Evolutionary conservation across 306 rosid genomes (phyloP), one percentile per base, ranked within the genome.

Genomic region (Carpinus viminea): DNA sequence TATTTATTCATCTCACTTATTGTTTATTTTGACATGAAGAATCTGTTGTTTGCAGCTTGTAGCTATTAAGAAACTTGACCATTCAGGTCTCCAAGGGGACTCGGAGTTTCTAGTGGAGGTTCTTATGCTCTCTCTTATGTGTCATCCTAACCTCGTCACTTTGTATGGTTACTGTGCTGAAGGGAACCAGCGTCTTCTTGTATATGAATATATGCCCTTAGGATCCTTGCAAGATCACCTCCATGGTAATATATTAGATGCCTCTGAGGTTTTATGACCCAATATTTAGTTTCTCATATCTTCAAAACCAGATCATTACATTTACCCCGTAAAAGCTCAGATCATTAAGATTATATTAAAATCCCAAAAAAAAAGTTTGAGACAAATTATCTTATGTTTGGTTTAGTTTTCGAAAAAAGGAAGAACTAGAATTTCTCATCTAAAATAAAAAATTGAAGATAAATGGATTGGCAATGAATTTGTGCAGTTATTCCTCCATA

Each of bases 121-220:
- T 81, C 87, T 89, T 61, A 91, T 90, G 87, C 93, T 93, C 17
- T 85, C 89, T 76, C 85, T 87, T 72, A 79, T 90, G 73, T 76
- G 86, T 16, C 92, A 93, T 76, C 76, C 91, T 7, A 90, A 93
- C 83, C 97, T 93, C 50, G 93, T 93, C 65, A 86, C 16, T 68
- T 77, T 93, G 85, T 77, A 86, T 57, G 97, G 97, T 24, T 89
- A 84, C 70, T 93, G 93, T 66, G 91, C 90, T 16, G 96, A 93
- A 79, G 87, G 86, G 48, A 86, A 87, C 76, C 91, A 87, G 79
- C 89, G 92, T 34, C 90, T 93, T 65, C 93, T 93, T 71, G 93
- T 93, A 18, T 93, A 93, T 21, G 96, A 93, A 55, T 88, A 82
- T 84, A 83, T 90, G 89, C 84, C 96, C 16, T 20, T 86, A 54